Evolutionary conservation across 1,139 yeast genomes (phyloP).

Genomic region (Taphrina populina): DNA sequence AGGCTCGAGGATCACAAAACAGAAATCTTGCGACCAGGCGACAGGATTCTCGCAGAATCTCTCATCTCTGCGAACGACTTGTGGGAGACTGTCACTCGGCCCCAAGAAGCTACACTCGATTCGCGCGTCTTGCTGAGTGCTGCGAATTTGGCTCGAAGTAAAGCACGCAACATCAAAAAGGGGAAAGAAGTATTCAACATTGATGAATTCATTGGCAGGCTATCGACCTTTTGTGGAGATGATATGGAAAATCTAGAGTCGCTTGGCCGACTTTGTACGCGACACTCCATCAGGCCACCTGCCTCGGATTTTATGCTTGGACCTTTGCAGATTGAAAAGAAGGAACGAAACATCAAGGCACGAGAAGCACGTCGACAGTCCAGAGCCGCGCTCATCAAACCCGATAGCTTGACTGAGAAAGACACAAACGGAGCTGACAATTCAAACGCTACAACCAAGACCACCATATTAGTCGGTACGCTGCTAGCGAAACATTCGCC

Average conservation of each 20-base stretch:
- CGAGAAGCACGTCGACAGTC: constrained; percentile 34
- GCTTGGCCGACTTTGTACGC: constrained; percentile 45
- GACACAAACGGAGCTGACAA: constrained; percentile 37
- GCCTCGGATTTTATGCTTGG: constrained; percentile 37
- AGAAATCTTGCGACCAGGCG: constrained; percentile 23
- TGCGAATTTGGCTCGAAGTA: constrained; percentile 35
- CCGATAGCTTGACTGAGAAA: constrained; percentile 44
- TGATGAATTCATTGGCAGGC: constrained; percentile 32
- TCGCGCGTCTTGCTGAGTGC: constrained; percentile 35
- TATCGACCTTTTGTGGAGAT: constrained; percentile 20
- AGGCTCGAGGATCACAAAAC: constrained; percentile 17
- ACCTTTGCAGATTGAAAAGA: constrained; percentile 37
- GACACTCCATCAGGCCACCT: constrained; percentile 36
- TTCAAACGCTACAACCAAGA: constrained; percentile 54
- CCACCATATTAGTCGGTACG: constrained; percentile 42
- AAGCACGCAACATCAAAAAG: constrained; percentile 34
- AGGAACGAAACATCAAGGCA: constrained; percentile 44
- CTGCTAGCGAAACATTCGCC: constrained; percentile 41
- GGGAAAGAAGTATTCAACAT: constrained; percentile 35
- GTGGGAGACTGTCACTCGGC: constrained; percentile 26
- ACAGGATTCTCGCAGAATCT: constrained; percentile 12
- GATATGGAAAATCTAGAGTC: constrained; percentile 30
- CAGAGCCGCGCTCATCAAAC: constrained; percentile 27
- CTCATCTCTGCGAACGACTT: constrained; percentile 20
- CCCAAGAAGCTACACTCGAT: constrained; percentile 37